phyloP scores from a whole-genome alignment of 176 grass and related monocot genomes.

The Typha latifolia region DNA sequence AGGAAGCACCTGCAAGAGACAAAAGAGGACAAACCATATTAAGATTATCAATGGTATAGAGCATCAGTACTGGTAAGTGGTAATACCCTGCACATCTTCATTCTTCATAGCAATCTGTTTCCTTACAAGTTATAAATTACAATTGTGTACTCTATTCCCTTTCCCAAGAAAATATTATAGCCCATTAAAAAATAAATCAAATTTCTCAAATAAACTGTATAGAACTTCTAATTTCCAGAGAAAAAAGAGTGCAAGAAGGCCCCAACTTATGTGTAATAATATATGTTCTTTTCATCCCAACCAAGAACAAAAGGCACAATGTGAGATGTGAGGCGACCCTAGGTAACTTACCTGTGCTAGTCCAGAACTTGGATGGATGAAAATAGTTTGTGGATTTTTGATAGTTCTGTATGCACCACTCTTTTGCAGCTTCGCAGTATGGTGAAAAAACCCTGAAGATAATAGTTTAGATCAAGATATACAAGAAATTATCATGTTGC shows the following conservation, averaged over 20 bases:
- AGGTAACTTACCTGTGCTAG: constrained; percentile 55
- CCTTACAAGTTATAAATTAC: no score
- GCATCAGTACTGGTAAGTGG: no score
- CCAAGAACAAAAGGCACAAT: neutral
- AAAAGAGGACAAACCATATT: constrained; percentile 8
- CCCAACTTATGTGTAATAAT: no score
- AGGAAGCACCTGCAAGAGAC: constrained; percentile 47
- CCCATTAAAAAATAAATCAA: neutral
- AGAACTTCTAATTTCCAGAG: no score
- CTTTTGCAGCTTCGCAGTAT: constrained; percentile 82
- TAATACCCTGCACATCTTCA: no score
- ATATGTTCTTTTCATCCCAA: neutral
- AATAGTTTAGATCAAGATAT: neutral
- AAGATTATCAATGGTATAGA: no score
- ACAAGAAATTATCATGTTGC: neutral
- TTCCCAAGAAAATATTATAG: neutral
- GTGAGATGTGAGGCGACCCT: neutral
- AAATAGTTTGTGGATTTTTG: constrained; percentile 83
- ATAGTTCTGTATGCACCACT: constrained; percentile 79
- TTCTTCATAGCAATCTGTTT: no score
- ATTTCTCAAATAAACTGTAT: neutral
- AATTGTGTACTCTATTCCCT: no score
- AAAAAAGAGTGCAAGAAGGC: neutral
- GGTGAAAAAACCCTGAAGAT: constrained; percentile 82
- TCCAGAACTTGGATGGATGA: constrained; percentile 86